These are phyloP conservation scores for Fomitopsis pulvina DNA, from an alignment of 768 basidiomycete genomes.

Conservation along the genomic window DNA sequence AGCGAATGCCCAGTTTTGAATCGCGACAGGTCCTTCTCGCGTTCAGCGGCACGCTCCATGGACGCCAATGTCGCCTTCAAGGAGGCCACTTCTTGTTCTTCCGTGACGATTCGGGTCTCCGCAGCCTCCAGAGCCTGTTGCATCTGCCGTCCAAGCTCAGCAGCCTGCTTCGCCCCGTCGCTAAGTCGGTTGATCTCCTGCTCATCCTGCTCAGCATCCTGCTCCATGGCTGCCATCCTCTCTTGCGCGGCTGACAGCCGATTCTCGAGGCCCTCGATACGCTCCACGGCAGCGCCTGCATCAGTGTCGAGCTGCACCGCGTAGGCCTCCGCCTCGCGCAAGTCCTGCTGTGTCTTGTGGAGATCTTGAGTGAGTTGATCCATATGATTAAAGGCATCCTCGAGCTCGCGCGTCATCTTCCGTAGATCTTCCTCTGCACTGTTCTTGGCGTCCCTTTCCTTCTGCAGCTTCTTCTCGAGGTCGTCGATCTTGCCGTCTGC, in stretches of 20 bases:
- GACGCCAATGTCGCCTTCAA: slow-evolving; percentile 44
- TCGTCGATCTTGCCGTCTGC: slow-evolving; percentile 47
- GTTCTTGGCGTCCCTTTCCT: slow-evolving; percentile 39
- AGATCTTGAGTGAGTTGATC: slow-evolving; percentile 25
- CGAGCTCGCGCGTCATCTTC: slow-evolving; percentile 22
- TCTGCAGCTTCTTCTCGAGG: slow-evolving; percentile 50
- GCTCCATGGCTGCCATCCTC: slow-evolving; percentile 35
- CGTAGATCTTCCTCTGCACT: slow-evolving; percentile 35
- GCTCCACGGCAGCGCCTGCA: slow-evolving; percentile 44
- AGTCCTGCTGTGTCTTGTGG: slow-evolving; percentile 31
- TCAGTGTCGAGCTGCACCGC: slow-evolving; percentile 56
- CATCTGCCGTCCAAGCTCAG: slow-evolving; percentile 57
- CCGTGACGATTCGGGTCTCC: slow-evolving; percentile 61
- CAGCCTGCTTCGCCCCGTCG: slow-evolving; percentile 43
- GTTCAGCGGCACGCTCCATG: slow-evolving; percentile 48
- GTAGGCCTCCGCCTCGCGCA: slow-evolving; percentile 40
- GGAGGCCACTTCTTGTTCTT: slow-evolving; percentile 46
- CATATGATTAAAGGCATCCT: slow-evolving; percentile 15
- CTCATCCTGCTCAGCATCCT: slow-evolving; percentile 40
- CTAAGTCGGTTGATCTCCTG: slow-evolving; percentile 47
- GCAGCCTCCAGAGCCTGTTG: slow-evolving; percentile 72
- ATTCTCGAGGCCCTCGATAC: slow-evolving; percentile 48
- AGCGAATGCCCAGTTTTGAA: slow-evolving; percentile 19
- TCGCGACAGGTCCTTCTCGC: slow-evolving; percentile 20
- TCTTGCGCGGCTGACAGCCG: slow-evolving; percentile 44